Percentiles rank a stretch among this genome's conserved stretches.
These are phyloP conservation scores for Gastrolobium villosum DNA, from an alignment of 306 rosid genomes.

Conservation along the genomic window DNA sequence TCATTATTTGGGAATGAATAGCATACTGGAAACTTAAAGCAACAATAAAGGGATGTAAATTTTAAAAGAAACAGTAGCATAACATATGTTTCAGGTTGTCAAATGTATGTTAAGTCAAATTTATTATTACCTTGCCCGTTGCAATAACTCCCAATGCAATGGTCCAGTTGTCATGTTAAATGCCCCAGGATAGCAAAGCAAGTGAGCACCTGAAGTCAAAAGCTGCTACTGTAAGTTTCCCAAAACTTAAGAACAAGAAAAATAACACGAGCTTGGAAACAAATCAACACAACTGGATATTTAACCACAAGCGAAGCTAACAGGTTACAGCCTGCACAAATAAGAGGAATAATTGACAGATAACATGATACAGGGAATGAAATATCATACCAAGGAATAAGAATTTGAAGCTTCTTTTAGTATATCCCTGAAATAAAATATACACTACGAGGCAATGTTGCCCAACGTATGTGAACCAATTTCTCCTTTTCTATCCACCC, in stretches of 20 bases:
- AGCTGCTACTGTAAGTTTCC: slow-evolving; percentile 43
- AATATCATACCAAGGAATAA: slow-evolving; percentile 24
- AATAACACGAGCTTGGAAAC: slow-evolving; percentile 16
- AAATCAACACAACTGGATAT: slow-evolving; percentile 24
- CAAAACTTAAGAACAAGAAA: slow-evolving; percentile 28
- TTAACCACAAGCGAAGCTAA: neutral
- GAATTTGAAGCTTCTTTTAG: slow-evolving; percentile 35
- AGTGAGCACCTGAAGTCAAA: slow-evolving; percentile 88
- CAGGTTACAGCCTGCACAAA: neutral
- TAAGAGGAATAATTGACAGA: slow-evolving; percentile 1
- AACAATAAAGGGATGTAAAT: neutral
- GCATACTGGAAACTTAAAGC: slow-evolving; percentile 23
- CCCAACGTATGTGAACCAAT: slow-evolving; percentile 22
- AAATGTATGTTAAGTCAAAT: slow-evolving; percentile 30
- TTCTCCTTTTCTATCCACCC: neutral
- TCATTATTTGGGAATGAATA: slow-evolving; percentile 11
- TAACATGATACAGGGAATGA: slow-evolving; percentile 7
- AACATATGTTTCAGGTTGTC: slow-evolving; percentile 1
- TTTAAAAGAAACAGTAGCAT: slow-evolving; percentile 3
- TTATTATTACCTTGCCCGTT: slow-evolving; percentile 79
- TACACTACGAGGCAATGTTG: slow-evolving; percentile 2
- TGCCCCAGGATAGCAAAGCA: slow-evolving; percentile 98
- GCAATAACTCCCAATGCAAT: slow-evolving; percentile 97
- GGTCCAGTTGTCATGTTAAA: slow-evolving; percentile 99
- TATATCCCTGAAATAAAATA: slow-evolving; percentile 26